phyloP scores from a whole-genome alignment of 108 stramenopile species.

The Nitzschia putrida region DNA sequence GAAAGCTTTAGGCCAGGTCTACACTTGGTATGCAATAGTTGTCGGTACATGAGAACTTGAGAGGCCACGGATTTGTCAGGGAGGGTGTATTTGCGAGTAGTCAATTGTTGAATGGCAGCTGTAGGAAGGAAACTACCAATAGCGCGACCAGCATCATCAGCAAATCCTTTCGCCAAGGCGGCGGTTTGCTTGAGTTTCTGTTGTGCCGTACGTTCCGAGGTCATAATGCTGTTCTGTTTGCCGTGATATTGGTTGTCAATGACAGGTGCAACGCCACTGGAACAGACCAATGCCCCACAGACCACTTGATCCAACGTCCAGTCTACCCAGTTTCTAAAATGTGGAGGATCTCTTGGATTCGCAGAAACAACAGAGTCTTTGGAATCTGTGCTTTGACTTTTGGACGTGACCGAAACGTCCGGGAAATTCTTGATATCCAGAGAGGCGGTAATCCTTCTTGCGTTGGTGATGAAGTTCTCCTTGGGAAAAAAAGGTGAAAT shows the following conservation, averaged over 20 bases:
- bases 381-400: no score
- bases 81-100: conserved; percentile 64
- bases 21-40: conserved; percentile 82
- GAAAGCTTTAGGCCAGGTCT: conserved; percentile 75
- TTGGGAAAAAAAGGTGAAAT: no score
- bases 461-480: no score
- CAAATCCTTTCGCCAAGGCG: conserved; percentile 28
- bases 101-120: conserved; percentile 45
- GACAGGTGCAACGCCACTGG: background rate
- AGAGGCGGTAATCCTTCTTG: no score
- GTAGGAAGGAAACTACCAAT: conserved; percentile 45
- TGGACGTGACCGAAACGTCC: no score
- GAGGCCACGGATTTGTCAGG: conserved; percentile 86
- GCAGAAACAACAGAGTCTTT: no score
- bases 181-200: conserved; percentile 21
- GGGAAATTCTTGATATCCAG: no score
- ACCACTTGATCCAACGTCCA: conserved; percentile 21
- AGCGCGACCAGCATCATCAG: conserved; percentile 38
- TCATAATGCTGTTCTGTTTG: conserved; percentile 13
- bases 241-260: conserved; percentile 1
- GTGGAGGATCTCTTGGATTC: no score
- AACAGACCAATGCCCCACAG: conserved; percentile 1
- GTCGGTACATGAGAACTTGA: conserved; percentile 88
- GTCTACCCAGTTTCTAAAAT: background rate
- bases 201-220: conserved; percentile 5